These are phyloP conservation scores for Jatropha podagrica DNA, from an alignment of 441 rosid genomes.

Conservation along the genomic window DNA sequence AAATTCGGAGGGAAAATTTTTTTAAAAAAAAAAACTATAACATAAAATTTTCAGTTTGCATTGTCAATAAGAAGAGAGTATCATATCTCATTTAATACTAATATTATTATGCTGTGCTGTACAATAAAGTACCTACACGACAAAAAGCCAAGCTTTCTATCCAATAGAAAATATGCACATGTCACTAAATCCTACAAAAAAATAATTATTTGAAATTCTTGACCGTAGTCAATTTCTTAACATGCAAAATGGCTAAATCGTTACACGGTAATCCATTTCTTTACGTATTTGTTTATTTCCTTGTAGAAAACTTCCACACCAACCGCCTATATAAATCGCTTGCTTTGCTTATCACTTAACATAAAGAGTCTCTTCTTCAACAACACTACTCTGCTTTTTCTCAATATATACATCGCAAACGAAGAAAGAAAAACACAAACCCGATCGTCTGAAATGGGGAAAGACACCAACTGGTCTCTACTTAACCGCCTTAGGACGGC, in stretches of 20 bases:
- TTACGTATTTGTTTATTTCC: conserved; percentile 10
- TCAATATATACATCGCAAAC: too few species aligned
- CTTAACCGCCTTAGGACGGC: conserved; percentile 59
- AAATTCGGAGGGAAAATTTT: too few species aligned
- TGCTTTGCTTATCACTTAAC: background rate
- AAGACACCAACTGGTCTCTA: conserved; percentile 29
- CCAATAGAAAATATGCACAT: background rate
- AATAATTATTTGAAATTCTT: conserved; percentile 17
- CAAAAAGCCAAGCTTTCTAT: too few species aligned
- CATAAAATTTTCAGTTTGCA: too few species aligned
- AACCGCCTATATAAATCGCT: conserved; percentile 5
- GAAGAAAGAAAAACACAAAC: too few species aligned
- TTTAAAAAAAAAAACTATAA: too few species aligned
- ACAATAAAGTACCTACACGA: too few species aligned
- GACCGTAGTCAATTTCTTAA: conserved; percentile 20
- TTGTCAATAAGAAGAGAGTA: too few species aligned
- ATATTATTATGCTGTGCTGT: background rate
- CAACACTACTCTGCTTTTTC: background rate
- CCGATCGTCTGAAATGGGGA: conserved; percentile 11
- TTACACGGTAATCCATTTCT: conserved; percentile 19
- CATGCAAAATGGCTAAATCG: background rate
- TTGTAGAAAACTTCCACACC: conserved; percentile 1
- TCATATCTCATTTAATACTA: too few species aligned
- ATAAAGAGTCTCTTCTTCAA: background rate
- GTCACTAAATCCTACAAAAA: background rate